Percentiles rank a stretch among this genome's conserved stretches.
Evolutionary conservation across 2,329 filamentous ascomycete genomes (phyloP).

Genomic region (Coniella lustricola): DNA sequence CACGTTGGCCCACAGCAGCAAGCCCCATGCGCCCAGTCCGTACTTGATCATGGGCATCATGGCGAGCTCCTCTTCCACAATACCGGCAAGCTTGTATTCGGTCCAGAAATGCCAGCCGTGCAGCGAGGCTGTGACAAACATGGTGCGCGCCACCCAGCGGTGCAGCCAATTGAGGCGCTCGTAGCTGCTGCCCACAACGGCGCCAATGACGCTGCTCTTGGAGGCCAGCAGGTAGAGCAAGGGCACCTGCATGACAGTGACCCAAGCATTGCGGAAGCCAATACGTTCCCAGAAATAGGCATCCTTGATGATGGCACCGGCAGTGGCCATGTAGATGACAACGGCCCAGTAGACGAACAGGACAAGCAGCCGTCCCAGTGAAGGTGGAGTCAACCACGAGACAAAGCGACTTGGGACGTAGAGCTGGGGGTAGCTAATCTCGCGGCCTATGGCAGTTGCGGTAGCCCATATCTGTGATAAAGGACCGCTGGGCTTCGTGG

Average conservation of each 20-base stretch:
- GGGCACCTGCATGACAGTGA: slow-evolving; percentile 57
- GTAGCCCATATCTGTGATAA: slow-evolving; percentile 51
- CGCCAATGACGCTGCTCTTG: slow-evolving; percentile 53
- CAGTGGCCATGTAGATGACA: slow-evolving; percentile 50
- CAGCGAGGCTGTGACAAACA: slow-evolving; percentile 60
- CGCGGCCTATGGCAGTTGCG: slow-evolving; percentile 48
- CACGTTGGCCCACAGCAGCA: slow-evolving; percentile 59
- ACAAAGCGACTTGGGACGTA: slow-evolving; percentile 39
- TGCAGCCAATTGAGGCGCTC: slow-evolving; percentile 69
- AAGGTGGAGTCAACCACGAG: slow-evolving; percentile 51
- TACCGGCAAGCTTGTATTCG: slow-evolving; percentile 54
- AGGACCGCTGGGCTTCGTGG: slow-evolving; percentile 43
- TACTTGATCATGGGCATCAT: slow-evolving; percentile 61
- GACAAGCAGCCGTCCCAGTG: slow-evolving; percentile 48
- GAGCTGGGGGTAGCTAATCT: slow-evolving; percentile 49
- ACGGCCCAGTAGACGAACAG: slow-evolving; percentile 52
- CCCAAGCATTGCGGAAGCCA: slow-evolving; percentile 62
- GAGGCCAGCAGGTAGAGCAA: slow-evolving; percentile 56
- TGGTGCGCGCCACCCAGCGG: slow-evolving; percentile 62
- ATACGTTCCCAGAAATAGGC: slow-evolving; percentile 57
- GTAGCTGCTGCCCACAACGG: slow-evolving; percentile 56
- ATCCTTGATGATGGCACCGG: slow-evolving; percentile 42
- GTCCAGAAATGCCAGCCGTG: slow-evolving; percentile 65
- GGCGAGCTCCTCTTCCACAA: slow-evolving; percentile 50
- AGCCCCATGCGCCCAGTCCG: slow-evolving; percentile 58